Evolutionary conservation across 768 basidiomycete species (phyloP).

Genomic region (Holtermannia corniformis): DNA sequence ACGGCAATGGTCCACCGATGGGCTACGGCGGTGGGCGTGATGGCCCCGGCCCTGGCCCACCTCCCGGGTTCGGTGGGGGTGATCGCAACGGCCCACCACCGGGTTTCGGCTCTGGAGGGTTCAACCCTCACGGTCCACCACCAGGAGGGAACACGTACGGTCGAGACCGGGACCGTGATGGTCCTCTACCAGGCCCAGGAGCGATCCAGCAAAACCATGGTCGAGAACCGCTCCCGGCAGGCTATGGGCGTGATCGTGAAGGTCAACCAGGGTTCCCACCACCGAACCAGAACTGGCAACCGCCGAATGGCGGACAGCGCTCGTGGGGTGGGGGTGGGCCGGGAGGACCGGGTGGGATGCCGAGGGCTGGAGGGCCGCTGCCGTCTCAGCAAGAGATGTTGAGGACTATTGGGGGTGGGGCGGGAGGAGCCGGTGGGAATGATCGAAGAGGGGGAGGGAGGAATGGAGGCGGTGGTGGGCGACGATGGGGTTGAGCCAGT

Average conservation of each 20-base stretch:
- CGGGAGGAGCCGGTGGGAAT: no score
- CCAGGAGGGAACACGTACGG: slow-evolving; percentile 4
- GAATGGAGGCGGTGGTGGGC: no score
- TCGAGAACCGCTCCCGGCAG: no score
- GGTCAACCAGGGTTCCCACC: no score
- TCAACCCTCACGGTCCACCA: no score
- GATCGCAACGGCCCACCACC: slow-evolving; percentile 3
- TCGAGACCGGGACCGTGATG: neutral
- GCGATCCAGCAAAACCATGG: no score
- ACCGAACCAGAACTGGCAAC: no score
- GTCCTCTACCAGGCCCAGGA: no score
- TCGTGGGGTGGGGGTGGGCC: slow-evolving; percentile 3
- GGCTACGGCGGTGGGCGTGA: neutral
- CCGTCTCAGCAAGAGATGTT: slow-evolving; percentile 52
- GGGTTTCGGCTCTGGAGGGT: slow-evolving; percentile 4
- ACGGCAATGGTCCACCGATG: neutral
- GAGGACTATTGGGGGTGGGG: slow-evolving; percentile 19
- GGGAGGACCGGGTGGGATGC: no score
- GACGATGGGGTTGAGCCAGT: no score
- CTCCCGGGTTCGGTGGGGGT: neutral
- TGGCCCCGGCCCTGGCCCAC: neutral
- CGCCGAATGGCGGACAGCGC: neutral
- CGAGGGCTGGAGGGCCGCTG: slow-evolving; percentile 40
- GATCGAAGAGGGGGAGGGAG: no score
- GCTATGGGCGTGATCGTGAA: no score